Conservation (phyloP, 1,284 basidiomycete species). For the Athelia sp. region DNA sequence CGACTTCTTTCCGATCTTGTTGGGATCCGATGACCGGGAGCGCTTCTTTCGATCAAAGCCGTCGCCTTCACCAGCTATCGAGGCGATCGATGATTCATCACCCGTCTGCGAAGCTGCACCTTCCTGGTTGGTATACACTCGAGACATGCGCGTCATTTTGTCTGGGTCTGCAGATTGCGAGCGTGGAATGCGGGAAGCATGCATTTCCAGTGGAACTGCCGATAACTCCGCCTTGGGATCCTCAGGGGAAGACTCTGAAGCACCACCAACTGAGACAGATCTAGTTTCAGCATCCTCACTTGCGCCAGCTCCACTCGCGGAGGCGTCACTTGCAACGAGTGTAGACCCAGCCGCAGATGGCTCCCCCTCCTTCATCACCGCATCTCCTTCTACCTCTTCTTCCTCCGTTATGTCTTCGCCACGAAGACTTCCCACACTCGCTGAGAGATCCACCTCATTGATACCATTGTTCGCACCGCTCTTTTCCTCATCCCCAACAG, state of each 20-base stretch:
- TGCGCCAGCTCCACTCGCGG: not conserved
- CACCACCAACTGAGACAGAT: not conserved
- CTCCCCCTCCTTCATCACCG: constrained; percentile 5
- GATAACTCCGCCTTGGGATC: constrained; percentile 25
- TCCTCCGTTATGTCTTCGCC: constrained; percentile 22
- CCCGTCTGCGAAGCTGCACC: constrained; percentile 50
- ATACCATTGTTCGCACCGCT: constrained; percentile 22
- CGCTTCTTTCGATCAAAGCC: constrained; percentile 48
- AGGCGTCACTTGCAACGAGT: not conserved
- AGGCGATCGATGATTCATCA: constrained; percentile 54
- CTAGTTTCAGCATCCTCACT: not conserved
- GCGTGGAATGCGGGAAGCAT: constrained; percentile 48
- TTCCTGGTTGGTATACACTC: constrained; percentile 40
- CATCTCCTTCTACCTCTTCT: constrained; percentile 7
- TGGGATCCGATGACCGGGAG: constrained; percentile 46
- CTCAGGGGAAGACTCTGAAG: constrained; percentile 6
- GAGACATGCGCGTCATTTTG: constrained; percentile 49
- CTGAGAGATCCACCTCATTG: constrained; percentile 15
- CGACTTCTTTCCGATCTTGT: constrained; percentile 46
- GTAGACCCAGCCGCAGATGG: constrained; percentile 7
- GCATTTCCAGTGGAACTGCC: constrained; percentile 31
- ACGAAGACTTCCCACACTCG: constrained; percentile 12
- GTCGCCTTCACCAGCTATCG: constrained; percentile 37
- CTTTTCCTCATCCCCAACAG: constrained; percentile 16
- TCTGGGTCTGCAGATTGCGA: constrained; percentile 75